phyloP scores from a whole-genome alignment of 805 yeast species.

The Metschnikowia kunwiensis region DNA sequence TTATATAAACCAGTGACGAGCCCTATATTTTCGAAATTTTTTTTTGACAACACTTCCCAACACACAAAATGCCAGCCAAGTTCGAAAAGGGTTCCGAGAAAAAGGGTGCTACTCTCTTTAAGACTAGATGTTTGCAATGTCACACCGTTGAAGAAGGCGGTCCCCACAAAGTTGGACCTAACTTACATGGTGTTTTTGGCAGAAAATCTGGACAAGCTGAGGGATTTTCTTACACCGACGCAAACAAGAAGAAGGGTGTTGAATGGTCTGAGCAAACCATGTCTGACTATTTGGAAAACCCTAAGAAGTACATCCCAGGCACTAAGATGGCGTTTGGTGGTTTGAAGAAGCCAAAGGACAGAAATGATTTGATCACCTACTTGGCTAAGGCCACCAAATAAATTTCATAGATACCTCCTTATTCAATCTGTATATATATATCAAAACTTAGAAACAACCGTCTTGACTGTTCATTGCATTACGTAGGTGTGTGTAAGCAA shows the following conservation, averaged over 20 bases:
- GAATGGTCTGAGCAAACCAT: conserved; percentile 82
- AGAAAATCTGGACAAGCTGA: conserved; percentile 88
- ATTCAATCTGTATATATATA: conserved; percentile 15
- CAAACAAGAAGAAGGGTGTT: conserved; percentile 95
- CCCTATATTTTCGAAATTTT: conserved; percentile 2
- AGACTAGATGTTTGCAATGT: conserved; percentile 98
- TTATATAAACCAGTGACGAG: conserved; percentile 12
- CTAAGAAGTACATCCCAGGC: conserved; percentile 99
- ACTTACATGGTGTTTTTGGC: conserved; percentile 91
- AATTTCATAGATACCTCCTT: conserved; percentile 8
- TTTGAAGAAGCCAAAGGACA: conserved; percentile 97
- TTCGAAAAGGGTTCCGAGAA: conserved; percentile 45
- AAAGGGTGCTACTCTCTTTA: conserved; percentile 97
- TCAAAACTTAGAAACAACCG: neutral
- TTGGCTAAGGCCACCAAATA: conserved; percentile 48
- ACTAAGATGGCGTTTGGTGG: conserved; percentile 99
- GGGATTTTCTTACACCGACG: conserved; percentile 96
- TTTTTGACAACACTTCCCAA: neutral
- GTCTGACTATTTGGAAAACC: conserved; percentile 96
- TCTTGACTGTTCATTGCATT: too few relatives aligned
- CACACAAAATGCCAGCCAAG: conserved; percentile 40
- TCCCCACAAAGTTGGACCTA: conserved; percentile 98
- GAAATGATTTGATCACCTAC: conserved; percentile 94
- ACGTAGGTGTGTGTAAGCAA: too few relatives aligned
- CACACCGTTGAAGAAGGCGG: conserved; percentile 97